phyloP scores from a whole-genome alignment of 805 yeast species.

The Saccharomycopsis sp. region DNA sequence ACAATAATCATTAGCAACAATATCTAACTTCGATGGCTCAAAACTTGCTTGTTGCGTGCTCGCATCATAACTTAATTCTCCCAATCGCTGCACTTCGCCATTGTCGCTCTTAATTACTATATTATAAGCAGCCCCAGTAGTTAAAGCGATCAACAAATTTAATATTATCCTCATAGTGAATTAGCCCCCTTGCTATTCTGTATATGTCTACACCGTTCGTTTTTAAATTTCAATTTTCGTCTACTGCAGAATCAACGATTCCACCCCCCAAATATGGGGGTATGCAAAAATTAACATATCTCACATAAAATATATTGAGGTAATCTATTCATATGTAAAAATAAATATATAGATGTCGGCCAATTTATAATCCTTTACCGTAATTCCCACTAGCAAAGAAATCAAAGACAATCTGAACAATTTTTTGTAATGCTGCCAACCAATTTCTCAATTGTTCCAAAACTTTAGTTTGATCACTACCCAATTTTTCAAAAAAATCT shows the following conservation, averaged over 20 bases:
- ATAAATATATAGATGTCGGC: too few relatives aligned
- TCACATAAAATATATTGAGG: too few relatives aligned
- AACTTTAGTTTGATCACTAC: constrained; percentile 66
- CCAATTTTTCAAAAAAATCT: constrained; percentile 77
- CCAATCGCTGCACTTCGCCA: not conserved
- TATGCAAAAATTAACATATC: too few relatives aligned
- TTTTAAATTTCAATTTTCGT: too few relatives aligned
- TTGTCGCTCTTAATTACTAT: not conserved
- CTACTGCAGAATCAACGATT: too few relatives aligned
- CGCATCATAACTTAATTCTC: constrained; percentile 1
- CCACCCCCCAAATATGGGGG: too few relatives aligned
- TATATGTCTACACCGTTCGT: too few relatives aligned
- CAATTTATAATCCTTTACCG: constrained; percentile 75
- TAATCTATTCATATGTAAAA: too few relatives aligned
- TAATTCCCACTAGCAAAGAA: constrained; percentile 77
- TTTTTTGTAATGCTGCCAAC: constrained; percentile 69
- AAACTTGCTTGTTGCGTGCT: not conserved
- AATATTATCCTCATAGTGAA: too few relatives aligned
- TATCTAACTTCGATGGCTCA: not conserved
- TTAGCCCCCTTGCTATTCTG: too few relatives aligned
- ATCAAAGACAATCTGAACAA: constrained; percentile 65
- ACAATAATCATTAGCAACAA: constrained; percentile 4
- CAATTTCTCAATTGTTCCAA: constrained; percentile 57
- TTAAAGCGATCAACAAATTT: too few relatives aligned
- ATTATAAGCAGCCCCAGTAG: not conserved